Evolutionary conservation across 176 grass and related monocot species (phyloP), one percentile per base, ranked within the genome.

Genomic region (Oryza nivara): DNA sequence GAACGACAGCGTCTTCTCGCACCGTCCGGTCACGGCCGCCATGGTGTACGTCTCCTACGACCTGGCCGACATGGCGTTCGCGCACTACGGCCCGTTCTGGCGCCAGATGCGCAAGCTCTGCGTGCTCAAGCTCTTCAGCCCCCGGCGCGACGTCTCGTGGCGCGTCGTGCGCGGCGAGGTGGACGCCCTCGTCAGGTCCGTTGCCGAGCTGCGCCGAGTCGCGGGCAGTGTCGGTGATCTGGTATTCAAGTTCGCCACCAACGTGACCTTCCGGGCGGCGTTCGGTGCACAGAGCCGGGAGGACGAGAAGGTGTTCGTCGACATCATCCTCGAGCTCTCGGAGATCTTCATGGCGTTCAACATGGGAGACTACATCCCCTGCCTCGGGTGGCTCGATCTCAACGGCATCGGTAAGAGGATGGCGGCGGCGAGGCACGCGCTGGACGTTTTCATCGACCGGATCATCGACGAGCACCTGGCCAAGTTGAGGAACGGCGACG

Each of bases 1-100:
- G 43, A 91, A 98, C 81, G 93, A 98, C 92, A 87, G 82, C 86
- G 89, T 36, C 6, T 98, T 98, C 89, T 93, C 93, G 2, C 95
- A 98, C 83, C 91, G 96, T 0, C 93, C 96, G 0, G 93, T 93
- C 6, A 98, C 85, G 68, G 88, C 88, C 77, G 91, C 93, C 22
- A 94, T 95, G 66, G 16, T 74, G 1, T 95, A 92, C 74, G 87
- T 98, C 10, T 87, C 93, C 32, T 98, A 98, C 86, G 68, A 84
- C 83, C 91, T 87, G 60, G 88, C 96, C 14, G 96, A 98, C 88
- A 98, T 98, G 93, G 96, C 96, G 70, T 95, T 98, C 82, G 93
- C 91, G 32, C 91, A 95, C 92, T 98, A 98, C 74, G 96, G 93
- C 4, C 88, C 91, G 20, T 98, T 94, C 91, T 98, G 93, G 93